These are phyloP conservation scores for Cordyceps cicadae DNA, from an alignment of 2,329 filamentous ascomycete species.

Conservation along the genomic window DNA sequence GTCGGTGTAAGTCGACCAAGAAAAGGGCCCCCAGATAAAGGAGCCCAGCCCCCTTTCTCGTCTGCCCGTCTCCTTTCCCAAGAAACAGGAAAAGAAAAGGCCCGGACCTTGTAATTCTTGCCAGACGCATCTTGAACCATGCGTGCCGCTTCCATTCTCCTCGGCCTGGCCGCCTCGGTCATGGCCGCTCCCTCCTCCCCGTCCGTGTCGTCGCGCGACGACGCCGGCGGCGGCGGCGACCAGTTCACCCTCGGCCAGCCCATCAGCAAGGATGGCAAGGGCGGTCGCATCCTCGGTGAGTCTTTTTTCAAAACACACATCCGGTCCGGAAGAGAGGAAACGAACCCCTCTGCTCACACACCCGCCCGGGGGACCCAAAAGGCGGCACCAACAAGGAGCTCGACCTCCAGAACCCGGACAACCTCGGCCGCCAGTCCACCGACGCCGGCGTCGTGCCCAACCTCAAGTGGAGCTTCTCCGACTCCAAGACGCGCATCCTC, in stretches of 20 bases:
- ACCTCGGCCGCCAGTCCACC: conserved; percentile 52
- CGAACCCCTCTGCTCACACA: too few species aligned
- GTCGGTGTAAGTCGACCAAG: not conserved
- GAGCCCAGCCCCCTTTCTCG: not conserved
- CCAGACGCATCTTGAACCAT: not conserved
- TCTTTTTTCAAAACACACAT: too few species aligned
- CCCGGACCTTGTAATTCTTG: not conserved
- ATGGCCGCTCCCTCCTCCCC: conserved; percentile 15
- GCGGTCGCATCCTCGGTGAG: conserved; percentile 48
- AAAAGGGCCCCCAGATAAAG: not conserved
- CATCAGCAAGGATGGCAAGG: conserved; percentile 48
- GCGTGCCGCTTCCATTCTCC: not conserved
- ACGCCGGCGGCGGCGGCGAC: conserved; percentile 18
- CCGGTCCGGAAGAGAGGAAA: too few species aligned
- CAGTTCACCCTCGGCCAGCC: conserved; percentile 46
- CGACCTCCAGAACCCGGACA: conserved; percentile 56
- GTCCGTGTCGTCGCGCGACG: conserved; percentile 14
- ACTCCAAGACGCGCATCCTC: conserved; percentile 54
- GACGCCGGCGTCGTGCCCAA: conserved; percentile 58
- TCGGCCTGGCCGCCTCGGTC: conserved; percentile 2
- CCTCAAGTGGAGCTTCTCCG: conserved; percentile 61
- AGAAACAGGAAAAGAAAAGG: not conserved
- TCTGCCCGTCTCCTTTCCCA: not conserved
- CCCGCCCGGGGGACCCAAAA: too few species aligned
- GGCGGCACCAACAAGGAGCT: conserved; percentile 56